A percentile compares a stretch with the other conserved stretches of the same genome.
These are phyloP conservation scores for Psidium friedrichsthalianum DNA, from an alignment of 345 rosid genomes.

Conservation along the genomic window DNA sequence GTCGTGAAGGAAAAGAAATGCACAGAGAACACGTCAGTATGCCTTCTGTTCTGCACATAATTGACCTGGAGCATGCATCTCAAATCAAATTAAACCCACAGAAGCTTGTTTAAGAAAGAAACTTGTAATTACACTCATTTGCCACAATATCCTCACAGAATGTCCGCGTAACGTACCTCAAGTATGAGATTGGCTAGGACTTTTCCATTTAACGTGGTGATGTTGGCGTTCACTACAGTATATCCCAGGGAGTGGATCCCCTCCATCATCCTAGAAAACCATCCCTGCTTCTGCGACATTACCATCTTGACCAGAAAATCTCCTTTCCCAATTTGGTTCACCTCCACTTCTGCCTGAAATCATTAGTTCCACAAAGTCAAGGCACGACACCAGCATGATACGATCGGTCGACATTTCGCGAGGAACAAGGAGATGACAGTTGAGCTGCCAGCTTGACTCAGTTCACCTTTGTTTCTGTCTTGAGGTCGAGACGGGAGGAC, in stretches of 20 bases:
- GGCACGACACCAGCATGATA: background rate
- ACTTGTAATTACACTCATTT: background rate
- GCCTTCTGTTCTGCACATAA: background rate
- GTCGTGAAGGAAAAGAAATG: background rate
- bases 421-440: background rate
- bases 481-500: background rate
- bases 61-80: background rate
- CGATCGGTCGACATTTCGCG: background rate
- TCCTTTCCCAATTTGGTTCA: conserved; percentile 38
- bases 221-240: conserved; percentile 52
- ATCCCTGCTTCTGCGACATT: conserved; percentile 33
- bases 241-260: conserved; percentile 39
- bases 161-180: conserved; percentile 29
- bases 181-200: conserved; percentile 48
- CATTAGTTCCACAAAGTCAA: background rate
- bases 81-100: background rate
- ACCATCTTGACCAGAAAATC: conserved; percentile 39
- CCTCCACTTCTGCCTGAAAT: conserved; percentile 45
- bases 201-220: conserved; percentile 40
- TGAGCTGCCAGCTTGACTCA: background rate
- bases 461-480: conserved; percentile 16
- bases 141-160: background rate
- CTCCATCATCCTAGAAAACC: conserved; percentile 57
- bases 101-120: background rate
- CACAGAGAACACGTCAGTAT: background rate